Conservation (phyloP, 768 basidiomycete genomes). For the Termitomyces sp. region DNA sequence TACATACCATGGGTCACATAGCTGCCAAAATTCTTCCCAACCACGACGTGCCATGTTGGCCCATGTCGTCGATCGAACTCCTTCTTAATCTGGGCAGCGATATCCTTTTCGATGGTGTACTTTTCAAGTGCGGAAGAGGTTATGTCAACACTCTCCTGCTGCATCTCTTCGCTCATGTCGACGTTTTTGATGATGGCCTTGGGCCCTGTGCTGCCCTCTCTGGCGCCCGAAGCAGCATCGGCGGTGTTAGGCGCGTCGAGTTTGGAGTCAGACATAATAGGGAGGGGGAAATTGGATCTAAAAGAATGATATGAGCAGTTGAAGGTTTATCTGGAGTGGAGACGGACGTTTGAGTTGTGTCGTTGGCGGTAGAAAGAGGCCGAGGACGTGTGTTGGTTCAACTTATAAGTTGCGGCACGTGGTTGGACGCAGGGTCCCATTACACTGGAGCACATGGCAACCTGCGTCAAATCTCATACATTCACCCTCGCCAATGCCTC, state of each 20-base stretch:
- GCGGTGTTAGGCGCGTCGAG: constrained; percentile 56
- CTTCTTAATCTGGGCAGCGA: constrained; percentile 97
- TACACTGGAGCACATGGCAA: constrained; percentile 12
- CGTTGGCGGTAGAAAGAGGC: constrained; percentile 10
- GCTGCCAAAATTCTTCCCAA: constrained; percentile 98
- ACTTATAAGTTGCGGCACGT: constrained; percentile 17
- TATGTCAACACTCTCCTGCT: constrained; percentile 90
- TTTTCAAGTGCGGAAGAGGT: constrained; percentile 83
- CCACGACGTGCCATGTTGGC: constrained; percentile 97
- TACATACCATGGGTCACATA: constrained; percentile 93
- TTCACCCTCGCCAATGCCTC: constrained; percentile 5
- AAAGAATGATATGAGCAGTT: constrained; percentile 8
- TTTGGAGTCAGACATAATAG: constrained; percentile 48
- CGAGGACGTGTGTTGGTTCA: constrained; percentile 14
- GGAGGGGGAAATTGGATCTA: background rate
- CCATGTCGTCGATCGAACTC: constrained; percentile 93
- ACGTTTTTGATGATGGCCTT: constrained; percentile 96
- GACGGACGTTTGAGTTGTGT: constrained; percentile 10
- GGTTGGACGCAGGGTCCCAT: constrained; percentile 15
- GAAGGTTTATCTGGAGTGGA: constrained; percentile 1
- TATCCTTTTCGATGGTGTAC: constrained; percentile 95
- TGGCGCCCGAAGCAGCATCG: constrained; percentile 43
- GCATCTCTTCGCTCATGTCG: constrained; percentile 97
- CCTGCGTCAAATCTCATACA: constrained; percentile 9
- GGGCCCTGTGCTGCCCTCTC: constrained; percentile 39